Conservation (phyloP, 805 yeast genomes). For the Wickerhamiella nectarea region DNA sequence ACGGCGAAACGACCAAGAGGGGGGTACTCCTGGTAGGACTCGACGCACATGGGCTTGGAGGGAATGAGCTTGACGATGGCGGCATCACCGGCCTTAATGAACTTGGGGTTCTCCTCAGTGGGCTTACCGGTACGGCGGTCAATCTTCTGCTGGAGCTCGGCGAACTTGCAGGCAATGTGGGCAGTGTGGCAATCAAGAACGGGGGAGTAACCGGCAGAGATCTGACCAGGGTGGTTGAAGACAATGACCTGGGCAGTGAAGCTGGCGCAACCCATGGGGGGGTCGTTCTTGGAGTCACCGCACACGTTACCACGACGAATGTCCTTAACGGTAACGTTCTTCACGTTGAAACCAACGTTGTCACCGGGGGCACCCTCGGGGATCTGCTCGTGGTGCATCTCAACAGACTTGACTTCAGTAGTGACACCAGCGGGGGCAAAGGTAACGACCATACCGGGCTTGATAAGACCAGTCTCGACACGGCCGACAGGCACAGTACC, state of each 20-base stretch:
- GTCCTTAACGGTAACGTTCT: conserved; percentile 80
- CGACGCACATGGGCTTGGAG: conserved; percentile 88
- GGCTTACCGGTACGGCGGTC: conserved; percentile 91
- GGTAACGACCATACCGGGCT: conserved; percentile 81
- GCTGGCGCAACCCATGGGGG: conserved; percentile 65
- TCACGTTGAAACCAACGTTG: conserved; percentile 82
- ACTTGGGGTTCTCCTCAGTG: conserved; percentile 80
- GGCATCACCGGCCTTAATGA: conserved; percentile 93
- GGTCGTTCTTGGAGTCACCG: conserved; percentile 84
- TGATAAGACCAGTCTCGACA: conserved; percentile 84
- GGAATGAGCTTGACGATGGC: conserved; percentile 84
- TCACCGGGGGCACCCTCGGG: conserved; percentile 79
- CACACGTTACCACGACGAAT: conserved; percentile 87
- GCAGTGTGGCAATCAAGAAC: conserved; percentile 89
- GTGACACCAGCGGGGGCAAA: conserved; percentile 86
- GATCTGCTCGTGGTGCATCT: conserved; percentile 75
- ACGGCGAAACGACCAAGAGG: conserved; percentile 97
- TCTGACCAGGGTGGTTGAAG: conserved; percentile 87
- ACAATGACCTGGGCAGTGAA: conserved; percentile 78
- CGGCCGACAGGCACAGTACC: conserved; percentile 91
- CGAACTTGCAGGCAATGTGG: conserved; percentile 83
- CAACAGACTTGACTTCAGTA: conserved; percentile 82
- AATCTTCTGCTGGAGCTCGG: conserved; percentile 64
- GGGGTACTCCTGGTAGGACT: conserved; percentile 87
- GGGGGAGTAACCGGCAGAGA: conserved; percentile 83